Base-by-base conservation (phyloP, 495 filamentous ascomycete genomes). In the Chaetomium fimeti region DNA sequence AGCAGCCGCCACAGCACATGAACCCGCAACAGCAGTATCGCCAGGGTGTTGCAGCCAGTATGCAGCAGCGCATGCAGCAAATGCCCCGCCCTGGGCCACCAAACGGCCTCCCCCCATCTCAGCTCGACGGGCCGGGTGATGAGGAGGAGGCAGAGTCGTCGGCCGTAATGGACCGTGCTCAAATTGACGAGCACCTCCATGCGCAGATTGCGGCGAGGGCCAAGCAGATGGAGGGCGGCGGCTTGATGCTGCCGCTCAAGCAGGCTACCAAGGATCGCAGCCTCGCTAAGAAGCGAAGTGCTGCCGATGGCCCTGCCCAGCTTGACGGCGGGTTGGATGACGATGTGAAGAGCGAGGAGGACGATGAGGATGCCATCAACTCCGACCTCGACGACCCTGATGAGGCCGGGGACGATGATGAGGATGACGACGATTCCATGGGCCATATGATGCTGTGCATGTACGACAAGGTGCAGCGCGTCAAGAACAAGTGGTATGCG, bases 391-490 rank as follows among this genome's bases (percentile, higher is more conserved):
- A 98, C 72, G 94, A 99, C 70, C 87, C 94, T 0, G 92, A 96
- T 62, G 94, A 98, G 56, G 85, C 89, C 16, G 77, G 86, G 13
- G 87, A 88, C 53, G 87, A 91, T 12, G 88, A 90, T 16, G 89
- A 92, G 25, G 88, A 84, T 27, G 92, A 97, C 47, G 93, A 97
- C 60, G 88, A 93, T 20, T 83, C 82, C 5, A 78, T 77, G 63
- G 86, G 85, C 2, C 89, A 95, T 65, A 91, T 94, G 75, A 97
- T 97, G 91, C 86, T 98, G 45, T 98, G 94, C 80, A 96, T 94
- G 70, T 98, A 98, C 72, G 94, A 99, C 80, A 99, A 99, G 81
- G 94, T 99, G 22, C 93, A 97, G 77, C 83, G 94, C 57, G 95
- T 97, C 63, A 99, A 99, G 87, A 99, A 97, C 76, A 99, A 98